Conservation (phyloP, 495 filamentous ascomycete species). For the Terfezia claveryi region DNA sequence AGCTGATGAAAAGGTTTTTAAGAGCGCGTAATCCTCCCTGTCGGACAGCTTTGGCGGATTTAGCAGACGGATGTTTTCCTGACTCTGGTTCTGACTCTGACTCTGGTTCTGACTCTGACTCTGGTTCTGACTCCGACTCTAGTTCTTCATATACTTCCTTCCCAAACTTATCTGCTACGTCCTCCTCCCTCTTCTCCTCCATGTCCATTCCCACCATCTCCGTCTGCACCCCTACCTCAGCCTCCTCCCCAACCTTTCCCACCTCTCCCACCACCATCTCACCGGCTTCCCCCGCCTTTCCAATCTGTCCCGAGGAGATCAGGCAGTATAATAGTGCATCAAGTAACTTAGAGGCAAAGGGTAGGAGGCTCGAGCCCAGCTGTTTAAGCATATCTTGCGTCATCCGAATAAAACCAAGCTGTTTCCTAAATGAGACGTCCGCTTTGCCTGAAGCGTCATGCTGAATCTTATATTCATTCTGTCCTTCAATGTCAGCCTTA, state of each 20-base stretch:
- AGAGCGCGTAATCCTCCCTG: constrained; percentile 58
- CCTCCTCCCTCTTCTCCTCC: constrained; percentile 28
- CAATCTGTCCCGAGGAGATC: constrained; percentile 40
- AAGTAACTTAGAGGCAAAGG: constrained; percentile 39
- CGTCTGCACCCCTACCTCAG: constrained; percentile 27
- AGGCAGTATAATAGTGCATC: constrained; percentile 61
- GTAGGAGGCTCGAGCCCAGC: constrained; percentile 42
- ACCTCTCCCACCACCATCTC: constrained; percentile 19
- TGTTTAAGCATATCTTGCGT: constrained; percentile 68
- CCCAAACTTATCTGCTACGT: constrained; percentile 20
- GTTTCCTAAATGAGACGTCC: constrained; percentile 36
- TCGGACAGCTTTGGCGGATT: constrained; percentile 42
- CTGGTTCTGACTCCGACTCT: constrained; percentile 5
- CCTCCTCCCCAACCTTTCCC: constrained; percentile 23
- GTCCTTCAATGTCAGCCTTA: constrained; percentile 17
- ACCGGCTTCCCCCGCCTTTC: constrained; percentile 22
- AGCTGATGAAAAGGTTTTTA: constrained; percentile 48
- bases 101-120: constrained; percentile 23
- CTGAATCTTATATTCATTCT: no score
- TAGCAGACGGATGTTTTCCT: constrained; percentile 25
- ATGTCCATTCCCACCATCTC: constrained; percentile 19
- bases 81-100: constrained; percentile 21
- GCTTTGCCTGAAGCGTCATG: constrained; percentile 26
- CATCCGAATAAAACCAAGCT: constrained; percentile 77
- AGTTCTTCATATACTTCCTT: no score